These are phyloP conservation scores for Aspergillus campestris DNA, from an alignment of 495 filamentous ascomycete species.

Conservation along the genomic window DNA sequence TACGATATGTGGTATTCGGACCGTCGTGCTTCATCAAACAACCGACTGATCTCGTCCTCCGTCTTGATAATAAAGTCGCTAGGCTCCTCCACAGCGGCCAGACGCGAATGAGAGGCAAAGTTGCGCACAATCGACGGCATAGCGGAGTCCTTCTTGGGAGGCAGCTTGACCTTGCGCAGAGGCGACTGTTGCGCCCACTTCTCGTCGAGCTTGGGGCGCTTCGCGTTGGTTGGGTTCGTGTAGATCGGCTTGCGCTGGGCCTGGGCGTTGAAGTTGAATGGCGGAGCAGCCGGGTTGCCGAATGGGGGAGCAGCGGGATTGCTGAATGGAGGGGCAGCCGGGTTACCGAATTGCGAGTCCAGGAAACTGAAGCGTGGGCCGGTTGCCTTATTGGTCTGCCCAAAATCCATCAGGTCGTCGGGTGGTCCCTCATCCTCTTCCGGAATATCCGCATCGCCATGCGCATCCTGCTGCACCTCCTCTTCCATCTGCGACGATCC, in stretches of 20 bases:
- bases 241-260: slow-evolving; percentile 33
- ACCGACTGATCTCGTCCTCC: slow-evolving; percentile 30
- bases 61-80: slow-evolving; percentile 38
- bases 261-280: slow-evolving; percentile 1
- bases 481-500: slow-evolving; percentile 25
- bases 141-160: slow-evolving; percentile 41
- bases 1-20: slow-evolving; percentile 44
- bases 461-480: slow-evolving; percentile 26
- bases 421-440: slow-evolving; percentile 34
- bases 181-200: slow-evolving; percentile 32
- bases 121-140: slow-evolving; percentile 41
- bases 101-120: slow-evolving; percentile 26
- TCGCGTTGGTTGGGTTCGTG: slow-evolving; percentile 34
- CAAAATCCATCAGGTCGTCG: slow-evolving; percentile 22
- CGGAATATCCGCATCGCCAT: slow-evolving; percentile 25
- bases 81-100: slow-evolving; percentile 32
- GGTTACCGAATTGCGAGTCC: slow-evolving; percentile 25
- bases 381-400: slow-evolving; percentile 11
- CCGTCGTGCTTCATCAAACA: slow-evolving; percentile 51
- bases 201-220: slow-evolving; percentile 39
- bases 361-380: slow-evolving; percentile 23
- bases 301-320: too few relatives aligned
- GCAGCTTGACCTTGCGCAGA: slow-evolving; percentile 27
- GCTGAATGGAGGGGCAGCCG: too few relatives aligned
- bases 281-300: too few relatives aligned